Conservation (phyloP, 116 monocot species). For the Papilionanthe hybrid region DNA sequence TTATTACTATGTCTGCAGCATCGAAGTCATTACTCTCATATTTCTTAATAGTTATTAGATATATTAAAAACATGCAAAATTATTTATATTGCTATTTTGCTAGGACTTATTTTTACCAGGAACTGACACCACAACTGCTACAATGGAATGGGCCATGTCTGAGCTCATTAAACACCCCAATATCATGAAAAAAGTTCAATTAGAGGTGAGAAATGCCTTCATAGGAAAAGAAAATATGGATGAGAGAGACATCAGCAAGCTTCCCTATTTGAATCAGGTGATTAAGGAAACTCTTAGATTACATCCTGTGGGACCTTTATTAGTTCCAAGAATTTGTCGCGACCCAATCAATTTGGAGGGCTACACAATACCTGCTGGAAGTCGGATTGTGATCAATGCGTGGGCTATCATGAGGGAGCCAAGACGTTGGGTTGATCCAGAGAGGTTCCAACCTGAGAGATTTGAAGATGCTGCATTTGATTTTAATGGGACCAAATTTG, state of each 20-base stretch:
- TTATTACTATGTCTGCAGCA: background rate
- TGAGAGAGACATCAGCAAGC: background rate
- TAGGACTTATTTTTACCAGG: conserved; percentile 5
- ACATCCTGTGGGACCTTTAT: background rate
- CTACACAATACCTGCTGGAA: conserved; percentile 15
- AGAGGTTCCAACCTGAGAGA: conserved; percentile 23
- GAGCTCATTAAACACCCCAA: conserved; percentile 4
- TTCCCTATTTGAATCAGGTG: background rate
- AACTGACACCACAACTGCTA: background rate
- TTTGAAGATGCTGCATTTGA: conserved; percentile 8
- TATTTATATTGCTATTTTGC: background rate
- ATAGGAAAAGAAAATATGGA: background rate
- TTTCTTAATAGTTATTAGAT: background rate
- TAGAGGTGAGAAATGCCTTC: background rate
- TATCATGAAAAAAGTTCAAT: too few relatives aligned
- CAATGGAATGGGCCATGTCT: conserved; percentile 7
- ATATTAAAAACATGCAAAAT: background rate
- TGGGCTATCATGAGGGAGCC: conserved; percentile 8
- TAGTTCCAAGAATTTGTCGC: background rate
- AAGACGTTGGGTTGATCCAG: conserved; percentile 17
- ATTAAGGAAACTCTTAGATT: conserved; percentile 6
- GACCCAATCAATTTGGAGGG: background rate
- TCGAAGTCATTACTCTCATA: background rate
- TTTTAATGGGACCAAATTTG: background rate
- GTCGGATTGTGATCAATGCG: conserved; percentile 17